phyloP scores from a whole-genome alignment of 441 rosid genomes.

The Gossypium schwendimanii region DNA sequence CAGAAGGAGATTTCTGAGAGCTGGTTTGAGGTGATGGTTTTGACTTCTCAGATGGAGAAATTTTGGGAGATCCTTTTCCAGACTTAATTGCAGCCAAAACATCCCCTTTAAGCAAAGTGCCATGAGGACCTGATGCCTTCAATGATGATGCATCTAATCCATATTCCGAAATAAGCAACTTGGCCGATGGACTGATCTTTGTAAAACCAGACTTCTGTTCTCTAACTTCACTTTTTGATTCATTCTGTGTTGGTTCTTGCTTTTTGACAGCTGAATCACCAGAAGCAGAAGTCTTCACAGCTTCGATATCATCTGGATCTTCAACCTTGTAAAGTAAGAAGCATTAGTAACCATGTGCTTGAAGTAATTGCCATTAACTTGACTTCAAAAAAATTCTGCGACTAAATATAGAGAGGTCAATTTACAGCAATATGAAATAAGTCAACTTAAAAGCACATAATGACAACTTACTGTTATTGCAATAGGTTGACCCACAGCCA shows the following conservation, averaged over 20 bases:
- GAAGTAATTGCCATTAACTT: not conserved
- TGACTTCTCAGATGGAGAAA: conserved; percentile 37
- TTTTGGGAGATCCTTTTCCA: conserved; percentile 48
- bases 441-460: conserved; percentile 4
- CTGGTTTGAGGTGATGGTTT: conserved; percentile 33
- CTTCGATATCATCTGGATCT: conserved; percentile 64
- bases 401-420: not conserved
- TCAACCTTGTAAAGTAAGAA: conserved; percentile 66
- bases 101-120: conserved; percentile 84
- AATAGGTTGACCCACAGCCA: conserved; percentile 66
- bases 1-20: conserved; percentile 32
- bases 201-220: conserved; percentile 41
- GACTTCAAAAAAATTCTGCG: not conserved
- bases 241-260: conserved; percentile 39
- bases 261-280: conserved; percentile 38
- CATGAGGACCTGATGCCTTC: conserved; percentile 73
- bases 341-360: conserved; percentile 14
- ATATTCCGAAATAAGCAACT: conserved; percentile 62
- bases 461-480: conserved; percentile 49
- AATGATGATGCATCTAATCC: conserved; percentile 73
- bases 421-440: not conserved
- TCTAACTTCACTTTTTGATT: conserved; percentile 31
- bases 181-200: conserved; percentile 91
- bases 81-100: conserved; percentile 74
- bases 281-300: conserved; percentile 46